Conservation (phyloP, 2,329 filamentous ascomycete species). For the Trichoderma endophyticum region DNA sequence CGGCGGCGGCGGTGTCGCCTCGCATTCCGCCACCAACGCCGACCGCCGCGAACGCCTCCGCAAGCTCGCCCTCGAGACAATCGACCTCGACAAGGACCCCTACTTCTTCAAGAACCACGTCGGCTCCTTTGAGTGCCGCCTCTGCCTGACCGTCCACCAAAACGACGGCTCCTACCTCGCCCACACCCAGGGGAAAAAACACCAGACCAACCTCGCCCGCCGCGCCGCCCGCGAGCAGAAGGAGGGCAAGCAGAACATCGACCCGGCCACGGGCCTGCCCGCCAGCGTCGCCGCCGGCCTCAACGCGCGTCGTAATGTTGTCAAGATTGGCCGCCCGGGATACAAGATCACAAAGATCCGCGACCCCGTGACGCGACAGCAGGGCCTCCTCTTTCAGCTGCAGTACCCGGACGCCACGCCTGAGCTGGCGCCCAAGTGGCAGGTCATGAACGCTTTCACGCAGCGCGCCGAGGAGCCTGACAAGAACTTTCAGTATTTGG, state of each 20-base stretch:
- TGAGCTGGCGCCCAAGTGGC: conserved; percentile 74
- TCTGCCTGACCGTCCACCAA: conserved; percentile 96
- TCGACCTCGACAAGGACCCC: conserved; percentile 98
- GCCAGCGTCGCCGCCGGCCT: conserved; percentile 72
- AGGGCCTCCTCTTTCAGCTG: conserved; percentile 91
- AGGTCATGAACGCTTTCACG: conserved; percentile 97
- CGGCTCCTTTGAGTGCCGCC: conserved; percentile 93
- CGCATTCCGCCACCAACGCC: conserved; percentile 87
- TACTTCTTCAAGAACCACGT: conserved; percentile 99
- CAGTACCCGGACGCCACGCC: conserved; percentile 87
- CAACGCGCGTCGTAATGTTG: conserved; percentile 68
- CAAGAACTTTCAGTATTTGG: conserved; percentile 88
- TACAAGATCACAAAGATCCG: conserved; percentile 98
- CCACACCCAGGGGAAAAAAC: conserved; percentile 97
- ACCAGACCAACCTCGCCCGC: conserved; percentile 95
- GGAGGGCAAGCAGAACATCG: conserved; percentile 70
- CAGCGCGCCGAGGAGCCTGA: conserved; percentile 95
- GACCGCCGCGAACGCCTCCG: conserved; percentile 95
- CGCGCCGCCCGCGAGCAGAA: conserved; percentile 94
- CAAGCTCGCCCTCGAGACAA: conserved; percentile 96
- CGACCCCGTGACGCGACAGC: conserved; percentile 82
- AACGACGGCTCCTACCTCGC: conserved; percentile 99
- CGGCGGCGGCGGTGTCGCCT: conserved; percentile 94
- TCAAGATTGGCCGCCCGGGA: conserved; percentile 93
- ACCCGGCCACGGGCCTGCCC: conserved; percentile 66